Percentiles rank a stretch among this genome's conserved stretches.
Evolutionary conservation across 805 yeast species (phyloP).

Genomic region (Wickerhamomyces rabaulensis): DNA sequence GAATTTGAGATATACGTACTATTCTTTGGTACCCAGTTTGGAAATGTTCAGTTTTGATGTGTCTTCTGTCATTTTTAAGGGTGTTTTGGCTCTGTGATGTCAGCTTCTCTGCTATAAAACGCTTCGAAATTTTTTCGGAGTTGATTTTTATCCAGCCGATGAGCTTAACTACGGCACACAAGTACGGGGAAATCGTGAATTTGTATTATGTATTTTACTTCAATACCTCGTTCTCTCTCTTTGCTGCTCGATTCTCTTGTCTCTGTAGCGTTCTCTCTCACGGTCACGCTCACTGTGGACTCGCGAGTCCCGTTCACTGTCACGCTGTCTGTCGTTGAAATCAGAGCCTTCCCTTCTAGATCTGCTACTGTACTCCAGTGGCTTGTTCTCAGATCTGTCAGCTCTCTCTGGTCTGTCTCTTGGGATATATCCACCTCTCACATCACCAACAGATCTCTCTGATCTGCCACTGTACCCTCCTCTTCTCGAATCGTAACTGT

Average conservation of each 20-base stretch:
- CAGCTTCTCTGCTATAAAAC: not conserved
- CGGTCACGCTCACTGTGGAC: slow-evolving; percentile 10
- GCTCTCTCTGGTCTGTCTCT: slow-evolving; percentile 11
- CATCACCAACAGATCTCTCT: slow-evolving; percentile 1
- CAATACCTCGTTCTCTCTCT: slow-evolving; percentile 5
- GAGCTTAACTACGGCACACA: not conserved
- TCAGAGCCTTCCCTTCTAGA: slow-evolving; percentile 19
- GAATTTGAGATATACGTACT: slow-evolving; percentile 32
- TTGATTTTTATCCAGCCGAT: not conserved
- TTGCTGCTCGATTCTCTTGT: slow-evolving; percentile 2
- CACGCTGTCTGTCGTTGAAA: slow-evolving; percentile 21
- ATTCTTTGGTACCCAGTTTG: slow-evolving; percentile 79
- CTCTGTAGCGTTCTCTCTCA: slow-evolving; percentile 17
- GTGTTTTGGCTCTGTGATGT: not conserved
- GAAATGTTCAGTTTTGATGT: slow-evolving; percentile 60
- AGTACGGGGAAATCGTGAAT: not conserved
- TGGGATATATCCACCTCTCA: slow-evolving; percentile 1
- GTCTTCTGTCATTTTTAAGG: slow-evolving; percentile 29
- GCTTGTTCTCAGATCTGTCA: slow-evolving; percentile 3
- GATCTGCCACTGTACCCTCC: slow-evolving; percentile 3
- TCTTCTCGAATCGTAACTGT: not conserved
- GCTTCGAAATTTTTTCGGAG: not conserved
- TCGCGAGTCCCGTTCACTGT: slow-evolving; percentile 18
- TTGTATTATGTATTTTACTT: not conserved
- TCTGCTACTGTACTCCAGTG: slow-evolving; percentile 19